phyloP scores from a whole-genome alignment of 1,284 basidiomycete genomes.

The Paramarasmius palmivorus region DNA sequence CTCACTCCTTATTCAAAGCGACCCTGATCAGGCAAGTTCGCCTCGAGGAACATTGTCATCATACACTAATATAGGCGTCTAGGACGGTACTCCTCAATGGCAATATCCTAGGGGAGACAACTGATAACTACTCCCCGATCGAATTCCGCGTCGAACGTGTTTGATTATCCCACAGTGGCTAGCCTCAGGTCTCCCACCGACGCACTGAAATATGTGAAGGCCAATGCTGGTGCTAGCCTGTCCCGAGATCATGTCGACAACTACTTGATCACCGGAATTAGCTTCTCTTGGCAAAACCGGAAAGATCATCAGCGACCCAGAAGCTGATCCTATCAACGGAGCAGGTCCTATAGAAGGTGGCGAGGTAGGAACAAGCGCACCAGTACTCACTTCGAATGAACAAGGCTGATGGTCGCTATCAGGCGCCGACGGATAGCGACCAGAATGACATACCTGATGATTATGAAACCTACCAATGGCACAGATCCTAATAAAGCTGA shows the following conservation, averaged over 20 bases:
- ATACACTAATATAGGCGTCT: not conserved
- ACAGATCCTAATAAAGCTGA: slow-evolving; percentile 33
- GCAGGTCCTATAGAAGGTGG: slow-evolving; percentile 34
- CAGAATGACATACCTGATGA: slow-evolving; percentile 35
- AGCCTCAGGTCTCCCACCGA: slow-evolving; percentile 31
- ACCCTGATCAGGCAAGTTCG: not conserved
- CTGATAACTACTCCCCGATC: slow-evolving; percentile 34
- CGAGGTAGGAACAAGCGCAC: slow-evolving; percentile 27
- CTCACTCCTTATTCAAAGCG: not conserved
- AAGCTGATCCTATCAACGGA: slow-evolving; percentile 29
- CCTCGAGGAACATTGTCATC: not conserved
- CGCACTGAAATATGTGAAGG: slow-evolving; percentile 30
- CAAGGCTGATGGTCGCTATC: too few relatives aligned
- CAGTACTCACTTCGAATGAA: not conserved
- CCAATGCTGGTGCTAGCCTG: slow-evolving; percentile 33
- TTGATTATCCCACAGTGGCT: slow-evolving; percentile 32
- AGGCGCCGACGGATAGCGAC: slow-evolving; percentile 33
- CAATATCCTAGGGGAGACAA: slow-evolving; percentile 26
- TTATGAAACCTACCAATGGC: slow-evolving; percentile 33
- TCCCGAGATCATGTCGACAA: slow-evolving; percentile 33
- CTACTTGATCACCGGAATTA: slow-evolving; percentile 33
- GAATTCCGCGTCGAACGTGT: slow-evolving; percentile 32
- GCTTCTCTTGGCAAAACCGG: slow-evolving; percentile 33
- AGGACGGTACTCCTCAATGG: slow-evolving; percentile 35
- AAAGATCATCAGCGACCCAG: slow-evolving; percentile 31